Conservation (phyloP, 805 yeast genomes). For the Cyberlindnera galapagoensis region DNA sequence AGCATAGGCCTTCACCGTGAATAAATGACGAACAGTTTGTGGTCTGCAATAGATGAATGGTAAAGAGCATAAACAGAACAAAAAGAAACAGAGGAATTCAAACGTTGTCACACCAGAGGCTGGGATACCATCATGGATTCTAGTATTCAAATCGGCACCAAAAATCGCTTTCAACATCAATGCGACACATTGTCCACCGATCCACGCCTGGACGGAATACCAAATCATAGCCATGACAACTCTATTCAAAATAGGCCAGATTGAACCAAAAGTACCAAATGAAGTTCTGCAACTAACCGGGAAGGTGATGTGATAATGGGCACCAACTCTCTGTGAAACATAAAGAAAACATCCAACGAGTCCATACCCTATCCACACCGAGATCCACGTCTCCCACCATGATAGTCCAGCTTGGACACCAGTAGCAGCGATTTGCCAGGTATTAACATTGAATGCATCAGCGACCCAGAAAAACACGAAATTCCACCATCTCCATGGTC, state of each 20-base stretch:
- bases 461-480: constrained; percentile 82
- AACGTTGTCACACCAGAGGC: constrained; percentile 63
- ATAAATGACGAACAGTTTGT: constrained; percentile 75
- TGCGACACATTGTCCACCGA: constrained; percentile 79
- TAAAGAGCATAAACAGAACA: constrained; percentile 74
- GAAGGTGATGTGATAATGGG: constrained; percentile 75
- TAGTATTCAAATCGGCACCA: constrained; percentile 53
- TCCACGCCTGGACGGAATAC: constrained; percentile 83
- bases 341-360: constrained; percentile 66
- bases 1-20: constrained; percentile 71
- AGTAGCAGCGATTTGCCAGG: constrained; percentile 89
- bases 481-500: constrained; percentile 83
- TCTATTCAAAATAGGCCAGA: constrained; percentile 86
- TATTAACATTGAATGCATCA: constrained; percentile 82
- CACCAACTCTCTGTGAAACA: constrained; percentile 68
- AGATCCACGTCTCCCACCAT: constrained; percentile 91
- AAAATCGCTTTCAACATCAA: constrained; percentile 74
- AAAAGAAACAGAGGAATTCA: constrained; percentile 66
- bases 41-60: constrained; percentile 82
- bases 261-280: constrained; percentile 83
- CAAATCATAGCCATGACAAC: constrained; percentile 84
- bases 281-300: constrained; percentile 78
- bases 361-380: constrained; percentile 81
- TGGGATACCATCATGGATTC: constrained; percentile 57
- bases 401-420: constrained; percentile 72